phyloP scores from a whole-genome alignment of 441 rosid species.

The Capsella rubella region DNA sequence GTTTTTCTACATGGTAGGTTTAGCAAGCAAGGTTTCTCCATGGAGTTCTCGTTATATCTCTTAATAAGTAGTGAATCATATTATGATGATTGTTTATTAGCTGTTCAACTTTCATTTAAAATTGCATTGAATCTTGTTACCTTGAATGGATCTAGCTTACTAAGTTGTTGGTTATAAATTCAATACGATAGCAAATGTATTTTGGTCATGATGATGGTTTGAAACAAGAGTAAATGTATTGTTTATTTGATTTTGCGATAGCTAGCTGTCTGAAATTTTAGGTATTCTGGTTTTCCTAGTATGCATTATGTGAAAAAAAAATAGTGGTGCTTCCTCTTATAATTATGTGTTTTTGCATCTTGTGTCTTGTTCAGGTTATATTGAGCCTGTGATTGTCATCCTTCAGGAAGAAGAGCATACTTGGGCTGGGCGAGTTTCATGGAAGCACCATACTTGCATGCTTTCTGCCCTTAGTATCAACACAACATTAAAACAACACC shows the following conservation, averaged over 20 bases:
- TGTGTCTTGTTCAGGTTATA: conserved; percentile 70
- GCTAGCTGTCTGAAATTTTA: conserved; percentile 16
- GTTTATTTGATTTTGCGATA: conserved; percentile 27
- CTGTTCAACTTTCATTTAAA: conserved; percentile 6
- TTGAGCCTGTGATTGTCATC: conserved; percentile 97
- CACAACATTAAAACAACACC: conserved; percentile 93
- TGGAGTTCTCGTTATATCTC: conserved; percentile 21
- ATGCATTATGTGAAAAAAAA: conserved; percentile 19
- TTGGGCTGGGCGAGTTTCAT: conserved; percentile 95
- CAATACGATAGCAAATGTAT: conserved; percentile 19
- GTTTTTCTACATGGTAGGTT: conserved; percentile 90
- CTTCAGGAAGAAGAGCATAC: conserved; percentile 98
- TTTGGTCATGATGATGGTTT: conserved; percentile 29
- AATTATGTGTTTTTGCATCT: conserved; percentile 37
- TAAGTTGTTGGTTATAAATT: conserved; percentile 24
- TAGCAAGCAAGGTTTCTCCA: conserved; percentile 38
- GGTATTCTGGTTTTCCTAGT: conserved; percentile 27
- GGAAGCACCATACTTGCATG: conserved; percentile 98
- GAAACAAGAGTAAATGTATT: conserved; percentile 4
- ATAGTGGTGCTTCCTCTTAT: conserved; percentile 26
- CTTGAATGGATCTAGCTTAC: conserved; percentile 17
- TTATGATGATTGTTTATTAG: conserved; percentile 8
- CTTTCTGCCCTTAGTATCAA: conserved; percentile 98
- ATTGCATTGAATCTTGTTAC: conserved; percentile 6
- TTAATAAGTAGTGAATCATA: neutral